phyloP scores from a whole-genome alignment of 495 filamentous ascomycete genomes.

The Annulohypoxylon nitens region DNA sequence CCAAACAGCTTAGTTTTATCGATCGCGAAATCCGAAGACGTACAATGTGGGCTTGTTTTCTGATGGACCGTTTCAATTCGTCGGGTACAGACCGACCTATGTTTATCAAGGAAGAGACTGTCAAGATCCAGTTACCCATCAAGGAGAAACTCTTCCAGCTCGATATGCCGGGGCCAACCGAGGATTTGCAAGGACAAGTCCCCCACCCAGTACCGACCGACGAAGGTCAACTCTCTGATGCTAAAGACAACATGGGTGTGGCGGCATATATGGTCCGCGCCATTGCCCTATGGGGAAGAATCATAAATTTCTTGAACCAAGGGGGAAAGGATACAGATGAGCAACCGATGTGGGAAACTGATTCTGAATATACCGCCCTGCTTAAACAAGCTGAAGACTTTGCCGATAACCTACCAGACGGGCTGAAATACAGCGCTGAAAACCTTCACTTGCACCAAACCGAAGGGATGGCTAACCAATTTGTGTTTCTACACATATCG shows the following conservation, averaged over 20 bases:
- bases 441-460: conserved; percentile 88
- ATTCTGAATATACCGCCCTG: conserved; percentile 79
- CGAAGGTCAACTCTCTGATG: conserved; percentile 72
- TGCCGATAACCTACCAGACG: conserved; percentile 74
- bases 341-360: conserved; percentile 81
- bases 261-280: conserved; percentile 90
- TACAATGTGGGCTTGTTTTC: conserved; percentile 97
- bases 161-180: conserved; percentile 89
- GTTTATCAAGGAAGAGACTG: conserved; percentile 88
- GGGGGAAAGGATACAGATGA: conserved; percentile 87
- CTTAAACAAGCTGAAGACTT: conserved; percentile 80
- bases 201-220: conserved; percentile 73
- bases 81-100: conserved; percentile 94
- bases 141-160: conserved; percentile 91
- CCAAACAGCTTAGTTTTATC: conserved; percentile 83
- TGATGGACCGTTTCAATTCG: conserved; percentile 98
- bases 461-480: conserved; percentile 88
- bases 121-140: conserved; percentile 91
- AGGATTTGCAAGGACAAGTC: conserved; percentile 81
- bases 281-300: conserved; percentile 88
- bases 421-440: conserved; percentile 78
- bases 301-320: conserved; percentile 91
- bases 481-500: conserved; percentile 92
- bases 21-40: conserved; percentile 92
- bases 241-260: conserved; percentile 91